Conservation (phyloP, 2,329 filamentous ascomycete genomes). For the Aureobasidium melanogenum region DNA sequence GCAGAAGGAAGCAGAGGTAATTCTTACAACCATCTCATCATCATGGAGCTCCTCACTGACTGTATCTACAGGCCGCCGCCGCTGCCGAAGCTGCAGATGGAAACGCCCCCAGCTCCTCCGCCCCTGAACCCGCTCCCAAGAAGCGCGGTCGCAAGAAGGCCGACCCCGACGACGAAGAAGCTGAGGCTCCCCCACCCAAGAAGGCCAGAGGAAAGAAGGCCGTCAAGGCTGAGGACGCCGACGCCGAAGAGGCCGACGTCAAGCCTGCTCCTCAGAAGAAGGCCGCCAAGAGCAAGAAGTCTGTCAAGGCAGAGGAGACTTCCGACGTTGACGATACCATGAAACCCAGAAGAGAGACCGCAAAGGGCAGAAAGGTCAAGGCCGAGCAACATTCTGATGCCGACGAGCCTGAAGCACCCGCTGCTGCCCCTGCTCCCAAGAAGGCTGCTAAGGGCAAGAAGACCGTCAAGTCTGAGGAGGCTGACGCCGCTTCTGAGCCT, state of each 20-base stretch:
- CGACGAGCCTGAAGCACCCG: conserved; percentile 1
- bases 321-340: conserved; percentile 7
- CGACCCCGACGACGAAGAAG: conserved; percentile 28
- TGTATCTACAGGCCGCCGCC: background rate
- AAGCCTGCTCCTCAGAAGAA: conserved; percentile 16
- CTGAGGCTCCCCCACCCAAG: conserved; percentile 22
- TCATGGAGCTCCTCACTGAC: background rate
- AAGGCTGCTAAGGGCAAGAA: conserved; percentile 7
- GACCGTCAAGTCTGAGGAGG: background rate
- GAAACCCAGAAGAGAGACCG: conserved; percentile 18
- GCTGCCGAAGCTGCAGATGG: conserved; percentile 17
- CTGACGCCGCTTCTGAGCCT: background rate
- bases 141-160: conserved; percentile 32
- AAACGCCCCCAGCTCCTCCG: conserved; percentile 6
- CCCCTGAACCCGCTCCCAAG: conserved; percentile 29
- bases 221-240: conserved; percentile 21
- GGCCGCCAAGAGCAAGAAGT: conserved; percentile 13
- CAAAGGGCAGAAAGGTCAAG: conserved; percentile 1
- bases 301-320: background rate
- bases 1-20: conserved; percentile 25
- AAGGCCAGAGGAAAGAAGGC: conserved; percentile 19
- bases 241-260: conserved; percentile 14
- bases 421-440: background rate
- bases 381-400: background rate
- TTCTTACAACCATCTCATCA: too few relatives aligned